Evolutionary conservation across 148 eudicot genomes (phyloP), one percentile per base, ranked within the genome.

Genomic region (Vaccinium vitisidaea): DNA sequence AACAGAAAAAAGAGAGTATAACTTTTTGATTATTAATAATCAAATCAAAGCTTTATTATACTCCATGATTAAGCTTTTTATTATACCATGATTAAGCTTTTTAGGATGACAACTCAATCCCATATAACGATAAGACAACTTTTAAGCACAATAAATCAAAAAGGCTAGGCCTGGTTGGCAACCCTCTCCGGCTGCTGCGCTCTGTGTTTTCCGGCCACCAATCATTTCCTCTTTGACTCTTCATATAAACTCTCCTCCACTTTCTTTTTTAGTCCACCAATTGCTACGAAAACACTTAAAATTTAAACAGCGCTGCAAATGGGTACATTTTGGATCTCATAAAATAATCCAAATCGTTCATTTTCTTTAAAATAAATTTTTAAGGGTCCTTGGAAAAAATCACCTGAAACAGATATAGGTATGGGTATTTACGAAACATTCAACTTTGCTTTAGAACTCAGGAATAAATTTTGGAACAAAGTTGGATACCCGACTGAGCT

Each of bases 21-120:
- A 39, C 25, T 43, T 53, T 49, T n/a, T 36, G 76, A 30, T 69
- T 7, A 59, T 67, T 61, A 82, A 52, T 74, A 81, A 76, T 75
- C 63, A 61, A 82, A 86, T 70, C 80, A 86, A 83, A 83, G 80
- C 56, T 56, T 58, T 70, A 73, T 39, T 1, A 67, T 30, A 65
- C 11, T 50, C 18, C 59, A 74, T 43, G 46, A 43, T 43, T 43
- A 43, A 43, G 46, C 85, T 86, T 86, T 86, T 85, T 83, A 65
- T 12, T 55, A 48, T 53, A 23, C 79, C 52, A 86, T 86, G 59
- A 86, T 86, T 69, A 25, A 79, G 75, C 75, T 82, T 85, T 61
- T 82, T 63, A 65, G 77, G 77, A 78, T 81, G 84, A 86, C 87
- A 86, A 86, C 87, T 86, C 84, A 76, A 50, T 74, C 77, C 84